These are phyloP conservation scores for Gleditsia sinensis DNA, from an alignment of 306 rosid genomes.

Conservation along the genomic window DNA sequence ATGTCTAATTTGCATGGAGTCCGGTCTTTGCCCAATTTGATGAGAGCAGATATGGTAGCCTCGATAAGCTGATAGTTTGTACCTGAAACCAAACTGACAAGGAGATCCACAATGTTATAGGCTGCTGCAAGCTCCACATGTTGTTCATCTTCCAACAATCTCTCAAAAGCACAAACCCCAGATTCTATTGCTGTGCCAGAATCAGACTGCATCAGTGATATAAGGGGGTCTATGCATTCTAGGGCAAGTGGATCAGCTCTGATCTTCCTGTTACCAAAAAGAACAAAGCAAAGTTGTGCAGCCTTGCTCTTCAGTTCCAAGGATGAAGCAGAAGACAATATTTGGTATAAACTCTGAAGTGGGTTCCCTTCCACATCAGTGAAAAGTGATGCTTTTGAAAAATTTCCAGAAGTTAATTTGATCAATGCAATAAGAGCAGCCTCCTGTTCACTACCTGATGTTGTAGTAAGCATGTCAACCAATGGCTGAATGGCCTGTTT, in stretches of 20 bases:
- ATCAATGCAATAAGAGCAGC: constrained; percentile 82
- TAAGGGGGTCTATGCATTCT: constrained; percentile 76
- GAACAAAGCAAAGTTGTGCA: constrained; percentile 74
- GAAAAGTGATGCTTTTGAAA: constrained; percentile 60
- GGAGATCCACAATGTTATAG: constrained; percentile 73
- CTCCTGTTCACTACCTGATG: constrained; percentile 86
- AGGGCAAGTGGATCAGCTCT: constrained; percentile 78
- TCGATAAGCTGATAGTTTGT: constrained; percentile 75
- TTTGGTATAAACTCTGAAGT: constrained; percentile 72
- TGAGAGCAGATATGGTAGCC: constrained; percentile 76
- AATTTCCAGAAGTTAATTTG: constrained; percentile 75
- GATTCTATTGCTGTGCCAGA: constrained; percentile 66
- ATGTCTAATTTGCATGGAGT: constrained; percentile 78
- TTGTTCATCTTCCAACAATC: constrained; percentile 85
- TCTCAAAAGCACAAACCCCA: constrained; percentile 90
- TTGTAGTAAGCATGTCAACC: constrained; percentile 87
- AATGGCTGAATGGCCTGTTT: constrained; percentile 86
- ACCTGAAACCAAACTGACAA: constrained; percentile 84
- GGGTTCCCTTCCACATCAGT: constrained; percentile 83
- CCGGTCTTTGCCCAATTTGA: constrained; percentile 89
- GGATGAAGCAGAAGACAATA: constrained; percentile 73
- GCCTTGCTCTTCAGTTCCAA: constrained; percentile 79
- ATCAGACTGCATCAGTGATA: constrained; percentile 75
- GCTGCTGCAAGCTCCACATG: constrained; percentile 81
- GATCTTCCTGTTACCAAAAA: constrained; percentile 67